These are phyloP conservation scores for Penicillium sp. DNA, from an alignment of 2,329 filamentous ascomycete genomes.

Conservation along the genomic window DNA sequence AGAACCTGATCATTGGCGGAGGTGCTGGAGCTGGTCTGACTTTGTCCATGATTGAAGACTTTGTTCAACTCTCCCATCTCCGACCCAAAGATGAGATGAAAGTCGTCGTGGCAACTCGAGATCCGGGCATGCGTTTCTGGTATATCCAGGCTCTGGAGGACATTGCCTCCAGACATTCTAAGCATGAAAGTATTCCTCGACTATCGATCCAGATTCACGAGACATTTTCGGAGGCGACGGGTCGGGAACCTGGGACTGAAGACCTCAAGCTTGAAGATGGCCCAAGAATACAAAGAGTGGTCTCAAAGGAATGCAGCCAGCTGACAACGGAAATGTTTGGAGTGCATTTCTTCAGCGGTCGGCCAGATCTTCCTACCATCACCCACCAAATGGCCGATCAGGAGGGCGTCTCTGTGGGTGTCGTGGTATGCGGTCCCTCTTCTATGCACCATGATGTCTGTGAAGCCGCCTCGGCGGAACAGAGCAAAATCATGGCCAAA, in stretches of 20 bases:
- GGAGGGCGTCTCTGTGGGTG: conserved; percentile 14
- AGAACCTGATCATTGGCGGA: conserved; percentile 56
- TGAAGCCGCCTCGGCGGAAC: conserved; percentile 51
- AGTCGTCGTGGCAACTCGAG: conserved; percentile 22
- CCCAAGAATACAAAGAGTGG: conserved; percentile 2
- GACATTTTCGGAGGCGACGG: conserved; percentile 1
- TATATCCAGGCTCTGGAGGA: conserved; percentile 20
- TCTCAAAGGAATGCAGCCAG: conserved; percentile 14
- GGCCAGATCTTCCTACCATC: conserved; percentile 14
- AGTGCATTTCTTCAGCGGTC: conserved; percentile 15
- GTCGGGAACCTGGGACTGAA: not conserved
- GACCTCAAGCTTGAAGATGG: conserved; percentile 4
- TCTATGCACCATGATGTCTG: conserved; percentile 47
- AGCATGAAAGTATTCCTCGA: conserved; percentile 11
- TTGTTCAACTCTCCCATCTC: conserved; percentile 5
- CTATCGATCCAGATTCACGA: conserved; percentile 23
- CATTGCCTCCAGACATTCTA: conserved; percentile 11
- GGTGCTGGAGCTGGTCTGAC: conserved; percentile 62
- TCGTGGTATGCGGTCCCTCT: conserved; percentile 21
- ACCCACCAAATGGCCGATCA: conserved; percentile 10
- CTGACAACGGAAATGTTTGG: conserved; percentile 13
- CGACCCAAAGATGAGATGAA: conserved; percentile 14
- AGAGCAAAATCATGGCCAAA: conserved; percentile 41
- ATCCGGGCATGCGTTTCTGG: conserved; percentile 22
- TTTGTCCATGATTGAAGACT: conserved; percentile 50